A percentile compares a stretch with the other conserved stretches of the same genome.
phyloP scores from a whole-genome alignment of 2,329 filamentous ascomycete genomes.

The Sarocladium brachiariae region DNA sequence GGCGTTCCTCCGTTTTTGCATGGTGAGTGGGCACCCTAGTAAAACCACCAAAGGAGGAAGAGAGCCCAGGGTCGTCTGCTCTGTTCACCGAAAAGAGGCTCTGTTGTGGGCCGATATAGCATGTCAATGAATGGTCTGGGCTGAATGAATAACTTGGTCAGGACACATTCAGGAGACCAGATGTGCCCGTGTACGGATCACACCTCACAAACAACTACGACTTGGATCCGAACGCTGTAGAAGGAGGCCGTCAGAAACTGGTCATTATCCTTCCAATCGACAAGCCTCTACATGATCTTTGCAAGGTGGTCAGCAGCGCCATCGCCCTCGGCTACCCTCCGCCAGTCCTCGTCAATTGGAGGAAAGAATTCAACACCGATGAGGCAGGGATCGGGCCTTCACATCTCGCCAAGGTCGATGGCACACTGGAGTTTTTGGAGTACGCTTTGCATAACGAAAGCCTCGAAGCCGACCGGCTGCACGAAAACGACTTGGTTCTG shows the following conservation, averaged over 20 bases:
- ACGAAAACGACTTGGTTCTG: conserved; percentile 26
- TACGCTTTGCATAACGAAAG: conserved; percentile 25
- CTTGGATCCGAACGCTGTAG: neutral
- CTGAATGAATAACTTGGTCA: neutral
- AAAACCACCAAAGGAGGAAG: too few species aligned
- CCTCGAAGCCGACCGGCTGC: conserved; percentile 12
- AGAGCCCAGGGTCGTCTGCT: too few species aligned
- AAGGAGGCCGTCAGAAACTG: conserved; percentile 12
- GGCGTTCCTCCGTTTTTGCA: too few species aligned
- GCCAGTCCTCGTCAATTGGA: conserved; percentile 30
- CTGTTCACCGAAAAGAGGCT: too few species aligned
- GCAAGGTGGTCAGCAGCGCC: conserved; percentile 31
- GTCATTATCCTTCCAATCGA: conserved; percentile 31
- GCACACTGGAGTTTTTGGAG: conserved; percentile 21
- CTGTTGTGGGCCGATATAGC: too few species aligned
- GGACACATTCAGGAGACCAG: neutral
- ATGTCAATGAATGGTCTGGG: too few species aligned
- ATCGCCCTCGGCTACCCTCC: conserved; percentile 30
- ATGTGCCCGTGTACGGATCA: neutral
- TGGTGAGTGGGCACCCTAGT: too few species aligned
- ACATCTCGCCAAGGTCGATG: conserved; percentile 27
- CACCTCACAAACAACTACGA: neutral
- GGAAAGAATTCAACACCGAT: conserved; percentile 28
- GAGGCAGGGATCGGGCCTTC: conserved; percentile 29
- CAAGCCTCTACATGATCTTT: conserved; percentile 28